Percentiles rank a stretch among this genome's conserved stretches.
Evolutionary conservation across 2,329 filamentous ascomycete species (phyloP).

Genomic region (Penicillium frequentans): DNA sequence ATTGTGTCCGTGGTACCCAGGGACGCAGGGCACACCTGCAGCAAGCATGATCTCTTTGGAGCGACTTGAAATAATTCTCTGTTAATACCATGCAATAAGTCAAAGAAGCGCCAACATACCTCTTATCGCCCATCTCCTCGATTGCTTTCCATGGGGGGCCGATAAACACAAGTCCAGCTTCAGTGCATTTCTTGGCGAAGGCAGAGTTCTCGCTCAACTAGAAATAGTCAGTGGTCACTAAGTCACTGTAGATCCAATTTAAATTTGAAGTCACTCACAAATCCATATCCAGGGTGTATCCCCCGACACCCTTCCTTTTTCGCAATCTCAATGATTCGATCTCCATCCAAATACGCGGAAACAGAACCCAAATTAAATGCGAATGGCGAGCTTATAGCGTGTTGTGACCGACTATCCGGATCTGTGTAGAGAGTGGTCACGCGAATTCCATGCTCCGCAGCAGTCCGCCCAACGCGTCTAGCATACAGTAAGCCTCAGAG

Average conservation of each 20-base stretch:
- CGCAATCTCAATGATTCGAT: constrained; percentile 85
- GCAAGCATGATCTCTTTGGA: constrained; percentile 96
- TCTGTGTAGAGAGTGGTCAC: constrained; percentile 96
- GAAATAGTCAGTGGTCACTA: neutral
- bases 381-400: constrained; percentile 80
- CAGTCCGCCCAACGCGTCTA: constrained; percentile 81
- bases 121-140: constrained; percentile 88
- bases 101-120: constrained; percentile 39
- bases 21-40: constrained; percentile 94
- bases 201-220: constrained; percentile 83
- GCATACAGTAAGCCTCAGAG: constrained; percentile 5
- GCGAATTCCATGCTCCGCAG: constrained; percentile 81
- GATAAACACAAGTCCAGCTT: constrained; percentile 91
- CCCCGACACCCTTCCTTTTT: constrained; percentile 84
- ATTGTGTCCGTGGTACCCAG: constrained; percentile 87
- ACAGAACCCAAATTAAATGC: constrained; percentile 80
- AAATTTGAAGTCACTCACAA: constrained; percentile 44
- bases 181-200: constrained; percentile 84
- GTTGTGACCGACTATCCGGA: constrained; percentile 81
- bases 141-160: constrained; percentile 79
- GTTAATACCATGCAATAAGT: constrained; percentile 9
- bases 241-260: neutral
- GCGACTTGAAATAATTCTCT: constrained; percentile 43
- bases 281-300: constrained; percentile 95
- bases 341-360: constrained; percentile 87